Percentiles rank a stretch among this genome's conserved stretches.
These are phyloP conservation scores for Coleophoma cylindrospora DNA, from an alignment of 2,329 filamentous ascomycete species.

Conservation along the genomic window DNA sequence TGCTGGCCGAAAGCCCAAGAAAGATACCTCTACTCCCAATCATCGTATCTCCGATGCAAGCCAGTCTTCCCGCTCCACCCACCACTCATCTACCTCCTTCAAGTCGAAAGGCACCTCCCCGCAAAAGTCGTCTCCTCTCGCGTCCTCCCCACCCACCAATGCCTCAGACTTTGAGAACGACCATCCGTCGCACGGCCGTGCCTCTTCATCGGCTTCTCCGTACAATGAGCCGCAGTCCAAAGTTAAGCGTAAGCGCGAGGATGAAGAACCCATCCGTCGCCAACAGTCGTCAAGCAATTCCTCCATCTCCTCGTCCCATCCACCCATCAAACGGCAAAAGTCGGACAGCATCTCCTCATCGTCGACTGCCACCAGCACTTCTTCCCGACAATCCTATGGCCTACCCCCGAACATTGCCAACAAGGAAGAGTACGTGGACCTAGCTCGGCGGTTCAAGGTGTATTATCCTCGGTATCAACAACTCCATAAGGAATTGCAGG, in stretches of 20 bases:
- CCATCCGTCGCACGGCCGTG: slow-evolving; percentile 14
- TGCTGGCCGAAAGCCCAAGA: slow-evolving; percentile 26
- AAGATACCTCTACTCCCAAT: slow-evolving; percentile 11
- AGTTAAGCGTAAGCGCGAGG: slow-evolving; percentile 18
- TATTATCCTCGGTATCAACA: slow-evolving; percentile 52
- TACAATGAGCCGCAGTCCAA: slow-evolving; percentile 13
- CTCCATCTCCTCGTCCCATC: not conserved
- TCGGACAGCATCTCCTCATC: slow-evolving; percentile 23
- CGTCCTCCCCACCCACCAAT: slow-evolving; percentile 61
- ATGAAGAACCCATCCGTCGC: not conserved
- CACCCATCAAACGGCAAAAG: slow-evolving; percentile 20
- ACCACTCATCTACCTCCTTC: slow-evolving; percentile 27
- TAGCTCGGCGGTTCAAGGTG: slow-evolving; percentile 50
- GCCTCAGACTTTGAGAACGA: slow-evolving; percentile 53
- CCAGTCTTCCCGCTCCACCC: slow-evolving; percentile 38
- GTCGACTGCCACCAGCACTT: slow-evolving; percentile 14
- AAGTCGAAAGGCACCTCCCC: slow-evolving; percentile 49
- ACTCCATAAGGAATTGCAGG: slow-evolving; percentile 50
- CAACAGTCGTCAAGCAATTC: not conserved
- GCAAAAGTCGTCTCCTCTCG: slow-evolving; percentile 58
- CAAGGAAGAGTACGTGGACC: slow-evolving; percentile 40
- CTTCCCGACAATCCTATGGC: slow-evolving; percentile 1
- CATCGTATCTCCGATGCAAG: slow-evolving; percentile 44
- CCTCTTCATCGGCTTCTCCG: slow-evolving; percentile 17
- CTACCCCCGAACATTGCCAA: slow-evolving; percentile 34